A percentile compares a stretch with the other conserved stretches of the same genome.
phyloP scores from a whole-genome alignment of 495 filamentous ascomycete species.

The Talaromyces liani region DNA sequence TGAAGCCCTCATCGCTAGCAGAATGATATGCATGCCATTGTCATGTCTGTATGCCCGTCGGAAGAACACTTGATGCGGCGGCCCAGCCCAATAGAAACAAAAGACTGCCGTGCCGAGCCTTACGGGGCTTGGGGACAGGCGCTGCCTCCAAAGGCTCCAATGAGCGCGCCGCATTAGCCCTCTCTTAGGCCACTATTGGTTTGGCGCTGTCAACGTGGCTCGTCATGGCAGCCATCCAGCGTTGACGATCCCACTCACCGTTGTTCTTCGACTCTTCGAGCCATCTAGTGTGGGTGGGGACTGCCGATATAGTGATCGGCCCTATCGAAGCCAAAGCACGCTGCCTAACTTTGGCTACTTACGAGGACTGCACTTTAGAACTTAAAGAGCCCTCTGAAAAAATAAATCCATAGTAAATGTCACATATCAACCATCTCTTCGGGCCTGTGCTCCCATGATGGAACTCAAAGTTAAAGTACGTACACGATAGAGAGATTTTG shows the following conservation, averaged over 20 bases:
- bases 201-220: conserved; percentile 4
- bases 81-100: not conserved
- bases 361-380: not conserved
- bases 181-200: not conserved
- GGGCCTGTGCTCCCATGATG: not conserved
- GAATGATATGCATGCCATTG: not conserved
- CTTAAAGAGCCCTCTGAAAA: not conserved
- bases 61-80: not conserved
- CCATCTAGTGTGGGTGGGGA: not conserved
- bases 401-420: not conserved
- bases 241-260: not conserved
- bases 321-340: not conserved
- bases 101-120: not conserved
- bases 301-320: not conserved
- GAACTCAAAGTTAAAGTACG: not conserved
- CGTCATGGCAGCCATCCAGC: not conserved
- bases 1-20: not conserved
- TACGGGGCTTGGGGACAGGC: conserved; percentile 5
- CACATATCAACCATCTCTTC: not conserved
- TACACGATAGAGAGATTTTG: not conserved
- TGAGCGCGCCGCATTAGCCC: not conserved
- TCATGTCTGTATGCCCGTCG: not conserved
- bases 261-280: not conserved
- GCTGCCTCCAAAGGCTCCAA: conserved; percentile 5
- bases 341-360: not conserved